Conservation (phyloP, 495 filamentous ascomycete species). For the Daldinia childiae region DNA sequence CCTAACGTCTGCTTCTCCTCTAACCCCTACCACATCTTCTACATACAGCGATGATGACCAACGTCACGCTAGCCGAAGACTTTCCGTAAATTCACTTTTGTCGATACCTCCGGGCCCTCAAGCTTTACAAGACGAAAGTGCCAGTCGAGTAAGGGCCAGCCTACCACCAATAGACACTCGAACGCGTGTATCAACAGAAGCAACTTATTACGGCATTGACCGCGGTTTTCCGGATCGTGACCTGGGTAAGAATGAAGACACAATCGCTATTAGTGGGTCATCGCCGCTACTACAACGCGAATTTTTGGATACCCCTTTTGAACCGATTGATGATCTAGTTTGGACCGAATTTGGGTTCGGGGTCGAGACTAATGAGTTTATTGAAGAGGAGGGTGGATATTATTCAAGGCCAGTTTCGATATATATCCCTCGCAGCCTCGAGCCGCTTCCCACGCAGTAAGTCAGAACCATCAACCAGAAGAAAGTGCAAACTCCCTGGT, state of each 20-base stretch:
- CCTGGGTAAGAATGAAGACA: constrained; percentile 73
- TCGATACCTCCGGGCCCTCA: constrained; percentile 42
- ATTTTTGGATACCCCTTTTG: constrained; percentile 30
- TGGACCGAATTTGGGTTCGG: constrained; percentile 58
- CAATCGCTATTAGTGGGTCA: constrained; percentile 55
- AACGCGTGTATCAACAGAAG: constrained; percentile 41
- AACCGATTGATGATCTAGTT: constrained; percentile 32
- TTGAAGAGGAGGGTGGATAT: constrained; percentile 68
- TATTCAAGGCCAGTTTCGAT: constrained; percentile 71
- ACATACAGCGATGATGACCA: constrained; percentile 54
- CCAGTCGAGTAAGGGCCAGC: constrained; percentile 30
- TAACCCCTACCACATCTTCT: constrained; percentile 58
- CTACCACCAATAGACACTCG: constrained; percentile 41
- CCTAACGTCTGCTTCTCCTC: constrained; percentile 51
- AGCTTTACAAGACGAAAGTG: constrained; percentile 40
- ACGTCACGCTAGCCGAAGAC: constrained; percentile 38
- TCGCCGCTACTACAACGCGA: constrained; percentile 54
- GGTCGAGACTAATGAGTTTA: constrained; percentile 56
- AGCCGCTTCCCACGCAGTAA: constrained; percentile 57
- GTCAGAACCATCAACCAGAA: neutral
- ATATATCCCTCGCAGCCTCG: constrained; percentile 47
- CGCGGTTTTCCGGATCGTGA: constrained; percentile 74
- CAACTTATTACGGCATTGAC: constrained; percentile 71
- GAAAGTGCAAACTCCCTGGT: neutral
- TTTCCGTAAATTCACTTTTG: constrained; percentile 46